Evolutionary conservation across 2,329 filamentous ascomycete genomes (phyloP), one percentile per base, ranked within the genome.

Genomic region (Zalaria sp.): DNA sequence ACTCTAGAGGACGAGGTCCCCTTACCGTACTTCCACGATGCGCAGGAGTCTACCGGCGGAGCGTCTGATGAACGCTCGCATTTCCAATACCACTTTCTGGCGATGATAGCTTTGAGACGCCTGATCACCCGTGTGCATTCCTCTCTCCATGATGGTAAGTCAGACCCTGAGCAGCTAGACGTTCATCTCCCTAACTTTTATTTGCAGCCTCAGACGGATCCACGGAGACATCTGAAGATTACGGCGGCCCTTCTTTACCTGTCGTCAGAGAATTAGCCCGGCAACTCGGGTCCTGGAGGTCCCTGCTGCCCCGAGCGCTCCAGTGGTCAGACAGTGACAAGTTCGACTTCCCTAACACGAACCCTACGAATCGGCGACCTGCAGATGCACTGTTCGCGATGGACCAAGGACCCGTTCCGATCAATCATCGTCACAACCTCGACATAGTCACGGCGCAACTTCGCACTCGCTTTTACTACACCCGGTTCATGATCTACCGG

Each of bases 21-120:
- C 9, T 58, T 77, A 26, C 74, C 75, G 3, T 66, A 66, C 43
- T 76, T 76, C 48, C 52, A 56, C 35, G 66, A 64, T 40, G 62
- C 61, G 2, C 59, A 64, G 2, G 66, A 67, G 9, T 43, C 26
- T 27, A 42, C 45, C 27, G 65, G 61, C n/a, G 62, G 67, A 32
- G 51, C 64, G 8, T 62, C 59, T 18, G 69, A 73, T 46, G 67
- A 73, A 46, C 56, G 62, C 6, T 69, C 71, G 1, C 67, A 75
- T 45, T 74, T 72, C 43, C 68, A 74, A 46, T 69, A 75, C 44
- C 67, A 79, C 49, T 78, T 76, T 52, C 66, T 72, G 2, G 75
- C 75, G 0, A 73, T 78, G 50, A 71, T 79, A 37, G 69, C 73
- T 7, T 61, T 79, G 11, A 63, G 71, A 18, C 62, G 69, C 25